Conservation (phyloP, 208 protist genomes). For the Naegleria lovaniensis region DNA sequence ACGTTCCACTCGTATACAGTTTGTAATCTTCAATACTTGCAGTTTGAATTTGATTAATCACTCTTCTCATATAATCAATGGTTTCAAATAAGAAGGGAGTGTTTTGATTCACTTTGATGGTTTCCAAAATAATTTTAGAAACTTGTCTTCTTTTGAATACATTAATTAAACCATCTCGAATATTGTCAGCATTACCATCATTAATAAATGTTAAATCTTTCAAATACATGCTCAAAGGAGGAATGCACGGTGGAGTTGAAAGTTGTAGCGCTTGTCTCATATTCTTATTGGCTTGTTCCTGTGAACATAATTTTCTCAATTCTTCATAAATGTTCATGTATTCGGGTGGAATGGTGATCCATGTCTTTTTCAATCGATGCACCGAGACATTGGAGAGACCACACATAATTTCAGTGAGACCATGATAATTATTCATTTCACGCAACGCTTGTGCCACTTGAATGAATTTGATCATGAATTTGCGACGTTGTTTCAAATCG, state of each 20-base stretch:
- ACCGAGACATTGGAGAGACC: conserved; percentile 27
- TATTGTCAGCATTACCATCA: conserved; percentile 24
- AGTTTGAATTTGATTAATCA: background rate
- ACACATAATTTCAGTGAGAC: conserved; percentile 33
- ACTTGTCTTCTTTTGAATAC: conserved; percentile 29
- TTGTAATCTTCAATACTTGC: background rate
- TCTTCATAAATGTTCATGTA: conserved; percentile 27
- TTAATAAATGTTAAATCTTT: conserved; percentile 36
- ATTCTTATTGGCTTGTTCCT: background rate
- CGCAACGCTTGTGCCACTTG: conserved; percentile 35
- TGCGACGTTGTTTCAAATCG: conserved; percentile 25
- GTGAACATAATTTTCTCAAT: conserved; percentile 25
- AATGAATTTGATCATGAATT: conserved; percentile 34
- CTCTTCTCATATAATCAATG: background rate
- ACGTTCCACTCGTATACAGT: background rate
- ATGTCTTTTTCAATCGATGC: conserved; percentile 42
- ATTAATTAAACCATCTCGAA: conserved; percentile 27
- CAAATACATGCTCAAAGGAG: conserved; percentile 41
- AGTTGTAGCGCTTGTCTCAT: conserved; percentile 12
- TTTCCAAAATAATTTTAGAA: conserved; percentile 25
- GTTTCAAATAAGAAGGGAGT: background rate
- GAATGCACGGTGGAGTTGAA: conserved; percentile 37
- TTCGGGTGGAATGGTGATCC: conserved; percentile 22
- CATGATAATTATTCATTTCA: conserved; percentile 40
- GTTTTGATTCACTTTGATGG: conserved; percentile 25